Conservation (phyloP, 2,329 filamentous ascomycete species). For the Colletotrichum sp. region DNA sequence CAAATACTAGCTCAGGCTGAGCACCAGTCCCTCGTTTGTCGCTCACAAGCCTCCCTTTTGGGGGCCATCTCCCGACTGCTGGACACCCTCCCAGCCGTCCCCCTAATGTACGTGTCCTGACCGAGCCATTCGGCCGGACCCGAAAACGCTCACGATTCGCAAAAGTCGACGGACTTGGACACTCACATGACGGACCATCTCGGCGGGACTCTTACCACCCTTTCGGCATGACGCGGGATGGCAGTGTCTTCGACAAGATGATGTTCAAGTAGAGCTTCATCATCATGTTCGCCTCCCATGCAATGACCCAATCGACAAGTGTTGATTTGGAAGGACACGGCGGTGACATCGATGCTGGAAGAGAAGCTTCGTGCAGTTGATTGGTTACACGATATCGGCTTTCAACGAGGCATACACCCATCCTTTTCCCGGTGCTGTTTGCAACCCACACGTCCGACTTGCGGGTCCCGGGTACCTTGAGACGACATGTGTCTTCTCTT, state of each 20-base stretch:
- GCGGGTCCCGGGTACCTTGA: not conserved
- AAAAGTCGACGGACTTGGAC: not conserved
- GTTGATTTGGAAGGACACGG: not conserved
- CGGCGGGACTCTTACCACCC: slow-evolving; percentile 10
- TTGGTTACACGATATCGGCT: not conserved
- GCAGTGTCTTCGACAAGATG: not conserved
- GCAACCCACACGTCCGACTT: not conserved
- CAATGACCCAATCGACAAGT: not conserved
- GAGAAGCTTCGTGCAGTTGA: not conserved
- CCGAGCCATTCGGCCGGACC: slow-evolving; percentile 2
- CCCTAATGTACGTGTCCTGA: not conserved
- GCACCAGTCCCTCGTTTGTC: not conserved
- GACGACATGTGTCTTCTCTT: not conserved
- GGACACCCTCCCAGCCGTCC: not conserved
- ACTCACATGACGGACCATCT: slow-evolving; percentile 10
- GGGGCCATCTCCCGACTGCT: not conserved
- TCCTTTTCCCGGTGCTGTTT: not conserved
- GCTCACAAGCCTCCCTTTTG: not conserved
- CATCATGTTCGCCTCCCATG: not conserved
- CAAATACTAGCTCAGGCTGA: not conserved
- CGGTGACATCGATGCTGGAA: not conserved
- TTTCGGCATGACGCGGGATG: not conserved
- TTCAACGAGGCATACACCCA: not conserved
- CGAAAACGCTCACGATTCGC: not conserved
- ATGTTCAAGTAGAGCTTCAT: not conserved